phyloP scores from a whole-genome alignment of 1,139 yeast genomes.

The Sugiyamaella sp. region DNA sequence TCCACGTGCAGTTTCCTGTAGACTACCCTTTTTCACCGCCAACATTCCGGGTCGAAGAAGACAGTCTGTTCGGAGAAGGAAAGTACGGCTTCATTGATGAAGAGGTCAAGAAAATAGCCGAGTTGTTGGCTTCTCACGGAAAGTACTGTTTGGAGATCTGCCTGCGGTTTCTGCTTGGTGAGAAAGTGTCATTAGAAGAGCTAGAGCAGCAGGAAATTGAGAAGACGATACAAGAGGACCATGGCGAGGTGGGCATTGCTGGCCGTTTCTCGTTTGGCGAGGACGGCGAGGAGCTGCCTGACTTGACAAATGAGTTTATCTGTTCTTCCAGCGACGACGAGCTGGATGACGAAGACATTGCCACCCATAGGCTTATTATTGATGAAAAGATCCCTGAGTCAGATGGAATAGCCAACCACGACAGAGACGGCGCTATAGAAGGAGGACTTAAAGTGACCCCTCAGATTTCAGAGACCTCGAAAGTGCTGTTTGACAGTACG shows the following conservation, averaged over 20 bases:
- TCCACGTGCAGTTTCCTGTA: conserved; percentile 67
- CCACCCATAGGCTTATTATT: conserved; percentile 33
- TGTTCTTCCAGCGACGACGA: conserved; percentile 19
- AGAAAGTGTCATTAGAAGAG: conserved; percentile 50
- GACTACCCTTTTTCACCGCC: conserved; percentile 69
- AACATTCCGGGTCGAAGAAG: conserved; percentile 73
- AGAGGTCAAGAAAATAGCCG: conserved; percentile 58
- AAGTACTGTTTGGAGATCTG: conserved; percentile 81
- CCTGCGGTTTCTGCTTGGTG: conserved; percentile 79
- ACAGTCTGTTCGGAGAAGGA: conserved; percentile 60
- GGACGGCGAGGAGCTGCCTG: conserved; percentile 11
- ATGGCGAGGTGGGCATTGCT: conserved; percentile 10
- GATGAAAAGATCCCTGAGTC: conserved; percentile 16
- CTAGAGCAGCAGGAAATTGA: conserved; percentile 13
- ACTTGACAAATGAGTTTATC: conserved; percentile 15
- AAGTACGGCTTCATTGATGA: conserved; percentile 54
- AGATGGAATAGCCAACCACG: conserved; percentile 18
- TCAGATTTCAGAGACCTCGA: conserved; percentile 20
- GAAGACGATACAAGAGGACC: conserved; percentile 3
- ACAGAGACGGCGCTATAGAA: conserved; percentile 22
- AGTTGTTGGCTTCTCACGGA: conserved; percentile 57
- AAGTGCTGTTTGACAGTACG: conserved; percentile 63
- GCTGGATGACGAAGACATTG: conserved; percentile 45
- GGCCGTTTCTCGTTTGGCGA: conserved; percentile 12
- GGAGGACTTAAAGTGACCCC: conserved; percentile 31